Evolutionary conservation across 2,329 filamentous ascomycete species (phyloP).

Genomic region (Arthrobotrys conoides): DNA sequence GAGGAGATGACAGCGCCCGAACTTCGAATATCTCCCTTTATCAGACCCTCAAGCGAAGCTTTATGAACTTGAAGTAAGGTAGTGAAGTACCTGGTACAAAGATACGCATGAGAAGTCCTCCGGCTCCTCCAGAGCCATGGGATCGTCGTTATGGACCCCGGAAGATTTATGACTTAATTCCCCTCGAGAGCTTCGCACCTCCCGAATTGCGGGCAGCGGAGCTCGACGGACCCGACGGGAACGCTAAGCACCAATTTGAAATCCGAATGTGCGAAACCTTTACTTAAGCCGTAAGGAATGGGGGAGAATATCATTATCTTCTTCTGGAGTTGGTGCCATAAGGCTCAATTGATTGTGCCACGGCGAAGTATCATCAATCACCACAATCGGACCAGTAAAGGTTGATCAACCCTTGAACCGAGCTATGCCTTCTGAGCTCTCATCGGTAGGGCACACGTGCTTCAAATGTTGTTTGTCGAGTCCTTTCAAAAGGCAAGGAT

Average conservation of each 20-base stretch:
- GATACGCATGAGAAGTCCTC: neutral
- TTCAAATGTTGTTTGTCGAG: constrained; percentile 34
- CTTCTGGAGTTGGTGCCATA: constrained; percentile 21
- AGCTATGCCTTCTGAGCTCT: too few relatives aligned
- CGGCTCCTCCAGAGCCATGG: neutral
- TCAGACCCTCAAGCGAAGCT: neutral
- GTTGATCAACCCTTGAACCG: too few relatives aligned
- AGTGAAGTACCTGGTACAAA: constrained; percentile 32
- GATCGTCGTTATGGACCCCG: constrained; percentile 28
- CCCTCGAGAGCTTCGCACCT: constrained; percentile 13
- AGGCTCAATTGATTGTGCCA: constrained; percentile 37
- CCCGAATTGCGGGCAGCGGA: constrained; percentile 39
- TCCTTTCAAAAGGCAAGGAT: neutral
- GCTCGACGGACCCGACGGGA: constrained; percentile 29
- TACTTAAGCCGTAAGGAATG: neutral
- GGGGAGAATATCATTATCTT: constrained; percentile 22
- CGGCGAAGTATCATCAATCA: neutral
- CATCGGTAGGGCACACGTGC: constrained; percentile 31
- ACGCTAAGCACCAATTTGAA: constrained; percentile 2
- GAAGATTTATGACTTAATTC: constrained; percentile 11
- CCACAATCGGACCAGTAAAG: too few relatives aligned
- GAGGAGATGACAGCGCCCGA: neutral
- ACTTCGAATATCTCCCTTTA: neutral
- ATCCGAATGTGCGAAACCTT: constrained; percentile 51
- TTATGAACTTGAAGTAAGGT: neutral